Evolutionary conservation across 2,329 filamentous ascomycete genomes (phyloP).

Genomic region (Penicillium olsonii): DNA sequence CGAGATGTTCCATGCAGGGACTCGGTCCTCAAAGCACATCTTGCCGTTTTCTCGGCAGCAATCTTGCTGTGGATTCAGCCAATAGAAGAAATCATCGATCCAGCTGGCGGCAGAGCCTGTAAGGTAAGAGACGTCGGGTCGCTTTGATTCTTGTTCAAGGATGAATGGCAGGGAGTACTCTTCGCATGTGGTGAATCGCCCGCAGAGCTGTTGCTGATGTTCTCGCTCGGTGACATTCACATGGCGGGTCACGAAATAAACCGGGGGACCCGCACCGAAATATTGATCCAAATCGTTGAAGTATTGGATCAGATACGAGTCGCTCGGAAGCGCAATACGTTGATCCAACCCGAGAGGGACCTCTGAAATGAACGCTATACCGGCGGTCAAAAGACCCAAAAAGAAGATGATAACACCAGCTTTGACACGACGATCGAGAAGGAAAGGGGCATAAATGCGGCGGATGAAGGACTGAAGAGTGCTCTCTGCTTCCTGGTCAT

Average conservation of each 20-base stretch:
- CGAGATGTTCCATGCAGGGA: slow-evolving; percentile 85
- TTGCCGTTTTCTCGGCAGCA: slow-evolving; percentile 71
- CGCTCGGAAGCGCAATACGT: slow-evolving; percentile 87
- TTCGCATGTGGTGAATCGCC: slow-evolving; percentile 86
- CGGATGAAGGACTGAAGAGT: slow-evolving; percentile 83
- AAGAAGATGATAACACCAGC: slow-evolving; percentile 75
- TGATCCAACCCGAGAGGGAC: slow-evolving; percentile 90
- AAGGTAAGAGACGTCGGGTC: slow-evolving; percentile 83
- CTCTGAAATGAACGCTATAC: slow-evolving; percentile 78
- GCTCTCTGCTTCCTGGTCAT: slow-evolving; percentile 76
- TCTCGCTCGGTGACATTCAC: slow-evolving; percentile 74
- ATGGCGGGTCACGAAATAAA: slow-evolving; percentile 89
- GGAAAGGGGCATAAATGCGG: slow-evolving; percentile 78
- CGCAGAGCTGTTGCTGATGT: slow-evolving; percentile 85
- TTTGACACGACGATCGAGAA: slow-evolving; percentile 81
- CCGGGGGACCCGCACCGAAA: slow-evolving; percentile 85
- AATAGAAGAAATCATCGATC: slow-evolving; percentile 95
- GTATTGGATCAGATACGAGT: slow-evolving; percentile 92
- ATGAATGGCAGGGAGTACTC: slow-evolving; percentile 82
- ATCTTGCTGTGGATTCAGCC: slow-evolving; percentile 86
- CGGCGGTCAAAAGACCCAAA: slow-evolving; percentile 82
- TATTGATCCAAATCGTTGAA: slow-evolving; percentile 96
- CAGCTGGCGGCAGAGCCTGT: slow-evolving; percentile 87
- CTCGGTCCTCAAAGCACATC: slow-evolving; percentile 75
- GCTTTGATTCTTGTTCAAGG: slow-evolving; percentile 90